These are phyloP conservation scores for Psilocybe tampanensis DNA, from an alignment of 768 basidiomycete genomes.

Conservation along the genomic window DNA sequence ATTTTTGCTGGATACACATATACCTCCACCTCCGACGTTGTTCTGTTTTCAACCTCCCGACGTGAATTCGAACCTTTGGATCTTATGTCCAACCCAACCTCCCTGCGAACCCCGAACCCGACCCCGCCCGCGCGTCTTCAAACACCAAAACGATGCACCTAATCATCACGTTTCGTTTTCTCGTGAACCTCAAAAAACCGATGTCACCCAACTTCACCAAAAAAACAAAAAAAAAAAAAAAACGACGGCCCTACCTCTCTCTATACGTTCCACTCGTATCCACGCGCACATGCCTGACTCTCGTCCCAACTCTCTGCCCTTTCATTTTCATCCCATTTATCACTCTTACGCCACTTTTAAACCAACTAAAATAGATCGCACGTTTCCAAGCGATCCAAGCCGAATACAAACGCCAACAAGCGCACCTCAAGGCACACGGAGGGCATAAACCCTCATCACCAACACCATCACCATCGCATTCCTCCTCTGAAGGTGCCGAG, in stretches of 20 bases:
- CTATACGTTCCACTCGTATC: too few species aligned
- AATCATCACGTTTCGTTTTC: neutral
- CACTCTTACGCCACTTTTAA: too few species aligned
- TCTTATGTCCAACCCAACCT: neutral
- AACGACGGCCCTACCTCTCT: too few species aligned
- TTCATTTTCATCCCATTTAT: conserved; percentile 8
- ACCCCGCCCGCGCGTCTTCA: neutral
- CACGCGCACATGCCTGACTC: too few species aligned
- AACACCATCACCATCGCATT: too few species aligned
- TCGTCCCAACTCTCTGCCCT: too few species aligned
- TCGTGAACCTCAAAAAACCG: too few species aligned
- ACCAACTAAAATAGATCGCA: too few species aligned
- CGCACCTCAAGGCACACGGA: conserved; percentile 55
- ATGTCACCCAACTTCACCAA: too few species aligned
- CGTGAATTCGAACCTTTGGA: neutral
- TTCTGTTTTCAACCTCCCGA: neutral
- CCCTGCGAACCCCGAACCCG: neutral
- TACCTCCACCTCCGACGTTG: neutral
- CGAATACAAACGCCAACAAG: conserved; percentile 69
- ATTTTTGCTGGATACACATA: too few species aligned
- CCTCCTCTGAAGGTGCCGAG: too few species aligned
- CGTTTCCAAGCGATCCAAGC: conserved; percentile 68
- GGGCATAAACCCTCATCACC: conserved; percentile 60
- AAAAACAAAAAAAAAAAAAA: too few species aligned
- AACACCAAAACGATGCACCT: neutral